Base-by-base conservation (phyloP, 108 stramenopile genomes). In the Cyclostephanos tholiformis region DNA sequence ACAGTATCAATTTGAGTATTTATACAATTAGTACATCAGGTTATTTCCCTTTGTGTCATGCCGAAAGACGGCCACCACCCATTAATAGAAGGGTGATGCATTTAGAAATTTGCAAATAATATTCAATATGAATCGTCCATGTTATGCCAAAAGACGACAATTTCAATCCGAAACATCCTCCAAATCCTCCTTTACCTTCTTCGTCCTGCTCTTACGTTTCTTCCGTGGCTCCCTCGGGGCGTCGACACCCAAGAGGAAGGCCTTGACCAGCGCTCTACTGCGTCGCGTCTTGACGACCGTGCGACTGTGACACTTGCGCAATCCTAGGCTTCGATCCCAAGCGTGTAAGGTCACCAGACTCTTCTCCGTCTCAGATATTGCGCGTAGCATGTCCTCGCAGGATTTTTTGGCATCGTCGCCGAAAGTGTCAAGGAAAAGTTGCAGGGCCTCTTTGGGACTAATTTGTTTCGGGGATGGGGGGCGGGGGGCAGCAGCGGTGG, bases 241-340 rank as follows among this genome's bases (percentile, higher is more conserved):
- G 30, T 66, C 56, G 7, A 60, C 27, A 0, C 77, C 77, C 57
- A 26, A 44, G 56, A 78, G 60, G 60, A 78, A 78, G 9, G 77
- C 77, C 70, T 78, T 78, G 23, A 78, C 41, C 30, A 27, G 19
- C 7, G 77, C 77, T 30, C 77, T 36, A 60, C 68, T 78, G 20
- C 70, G 55, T 39, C 77, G 53, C 30, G 77, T 78, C 65, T 78
- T 78, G 20, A 78, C 77, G 1, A 78, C 77, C 30, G 77, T 78
- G 19, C 77, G 63, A 39, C 65, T 78, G 38, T 69, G 69, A 48
- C 77, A 78, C 57, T 78, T 78, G 4, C 77, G 52, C 44, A 71
- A 41, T 13, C 77, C 77, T 25, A 50, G 55, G 9, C 51, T 48
- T 32, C 77, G 67, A 66, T 78, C 77, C 77, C 77, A 78, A 49